Evolutionary conservation across 108 stramenopile genomes (phyloP).

Genomic region (Schizochytrium sp.): DNA sequence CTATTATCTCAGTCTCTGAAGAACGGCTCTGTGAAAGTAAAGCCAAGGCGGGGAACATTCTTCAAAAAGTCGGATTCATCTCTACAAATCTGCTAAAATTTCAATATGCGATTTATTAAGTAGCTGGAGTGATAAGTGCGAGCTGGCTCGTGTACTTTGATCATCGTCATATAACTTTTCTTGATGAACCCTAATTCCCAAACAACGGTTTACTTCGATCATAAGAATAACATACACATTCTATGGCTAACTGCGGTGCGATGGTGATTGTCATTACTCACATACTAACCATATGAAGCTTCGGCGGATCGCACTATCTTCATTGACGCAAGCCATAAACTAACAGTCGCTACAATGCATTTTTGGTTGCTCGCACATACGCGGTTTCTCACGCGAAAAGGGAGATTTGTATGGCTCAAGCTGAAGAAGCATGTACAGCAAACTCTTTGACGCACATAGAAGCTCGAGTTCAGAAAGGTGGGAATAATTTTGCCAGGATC

Average conservation of each 20-base stretch:
- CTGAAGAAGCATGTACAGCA: constrained; percentile 66
- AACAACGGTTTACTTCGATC: constrained; percentile 71
- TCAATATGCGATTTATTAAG: constrained; percentile 66
- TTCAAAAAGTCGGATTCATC: constrained; percentile 68
- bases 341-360: constrained; percentile 71
- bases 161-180: constrained; percentile 73
- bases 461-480: constrained; percentile 68
- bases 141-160: too few relatives aligned
- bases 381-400: constrained; percentile 62
- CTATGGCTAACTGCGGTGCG: constrained; percentile 62
- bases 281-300: constrained; percentile 75
- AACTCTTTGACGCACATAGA: constrained; percentile 70
- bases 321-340: constrained; percentile 73
- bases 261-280: constrained; percentile 79
- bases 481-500: constrained; percentile 62
- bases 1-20: too few relatives aligned
- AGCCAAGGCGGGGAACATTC: constrained; percentile 62
- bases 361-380: constrained; percentile 61
- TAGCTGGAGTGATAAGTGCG: constrained; percentile 77
- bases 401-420: too few relatives aligned
- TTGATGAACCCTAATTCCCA: constrained; percentile 82
- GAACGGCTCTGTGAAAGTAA: constrained; percentile 63
- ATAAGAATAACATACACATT: constrained; percentile 63
- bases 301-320: constrained; percentile 73
- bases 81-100: constrained; percentile 61